Evolutionary conservation across 2,329 filamentous ascomycete species (phyloP).

Genomic region (Fusarium sp.): DNA sequence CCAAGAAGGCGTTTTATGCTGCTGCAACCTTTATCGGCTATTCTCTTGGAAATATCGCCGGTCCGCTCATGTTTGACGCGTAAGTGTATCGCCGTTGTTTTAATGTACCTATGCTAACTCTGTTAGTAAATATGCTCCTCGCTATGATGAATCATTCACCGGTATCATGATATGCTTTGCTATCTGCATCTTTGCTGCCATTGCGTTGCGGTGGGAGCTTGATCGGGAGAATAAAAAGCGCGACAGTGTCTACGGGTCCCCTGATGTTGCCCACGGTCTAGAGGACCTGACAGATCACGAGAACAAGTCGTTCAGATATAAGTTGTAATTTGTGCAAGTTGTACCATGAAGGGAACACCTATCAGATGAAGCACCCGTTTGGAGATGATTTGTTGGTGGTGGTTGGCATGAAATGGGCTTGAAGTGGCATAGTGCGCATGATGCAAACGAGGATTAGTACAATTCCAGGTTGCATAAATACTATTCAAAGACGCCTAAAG

Average conservation of each 20-base stretch:
- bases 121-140: conserved; percentile 48
- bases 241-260: conserved; percentile 50
- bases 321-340: neutral
- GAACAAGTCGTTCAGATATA: conserved; percentile 42
- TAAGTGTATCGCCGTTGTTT: conserved; percentile 14
- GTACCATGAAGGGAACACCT: no score
- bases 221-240: conserved; percentile 50
- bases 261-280: conserved; percentile 54
- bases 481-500: no score
- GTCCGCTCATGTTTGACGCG: conserved; percentile 53
- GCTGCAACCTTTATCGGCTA: conserved; percentile 53
- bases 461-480: no score
- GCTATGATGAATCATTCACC: conserved; percentile 50
- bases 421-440: no score
- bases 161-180: conserved; percentile 54
- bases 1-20: conserved; percentile 52
- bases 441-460: no score
- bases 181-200: conserved; percentile 50
- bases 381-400: no score
- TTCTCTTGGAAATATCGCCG: conserved; percentile 54
- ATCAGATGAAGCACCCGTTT: no score
- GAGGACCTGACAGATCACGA: conserved; percentile 57
- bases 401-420: no score
- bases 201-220: conserved; percentile 49
- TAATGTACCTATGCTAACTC: neutral